Base-by-base conservation (phyloP, 2,329 filamentous ascomycete species). In the Alternaria longipes region DNA sequence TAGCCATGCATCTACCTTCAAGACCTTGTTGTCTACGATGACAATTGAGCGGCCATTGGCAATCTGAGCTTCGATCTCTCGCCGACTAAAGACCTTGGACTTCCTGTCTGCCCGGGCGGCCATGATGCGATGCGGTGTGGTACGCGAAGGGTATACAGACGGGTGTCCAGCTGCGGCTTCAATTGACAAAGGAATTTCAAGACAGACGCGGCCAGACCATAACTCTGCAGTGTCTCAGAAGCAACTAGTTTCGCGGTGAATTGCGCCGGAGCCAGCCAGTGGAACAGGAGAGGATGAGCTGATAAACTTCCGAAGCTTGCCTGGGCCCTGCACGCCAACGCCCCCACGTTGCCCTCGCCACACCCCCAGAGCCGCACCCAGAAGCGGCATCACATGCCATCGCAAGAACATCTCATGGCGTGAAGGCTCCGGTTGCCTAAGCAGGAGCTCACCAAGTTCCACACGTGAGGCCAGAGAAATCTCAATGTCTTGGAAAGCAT, bases 1-100 rank as follows among this genome's bases (percentile, higher is more conserved):
- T 54, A 96, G 82, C 92, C 93, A 99, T 40, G 90, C 85, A 78
- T 98, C 94, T 32, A 93, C 89, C 81, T 93, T 97, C 68, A 98
- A 80, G 9, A 97, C 93, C 71, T 89, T 87, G 61, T 88, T 85
- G 69, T 97, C 88, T 61, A 95, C 84, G 54, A 99, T 93, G 63
- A 97, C 86, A 57, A 99, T 86, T 65, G 88, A 87, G 59, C 87
- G 87, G 5, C 93, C 94, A 59, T 91, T 88, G 7, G 94, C 92
- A 73, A 99, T 97, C 70, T 94, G 81, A 6, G 85, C 88, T 78
- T 97, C 94, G 62, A 97, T 86, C 74, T 92, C 86, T 61, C 86
- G 80, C 64, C 89, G 84, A 61, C 85, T 86, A 66, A 89, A 79
- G 32, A 89, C 56, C 32, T 72, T 78, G 66, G 84, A 80, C 75